Evolutionary conservation across 768 basidiomycete genomes (phyloP), one percentile per base, ranked within the genome.

Genomic region (Pluteus cervinus): DNA sequence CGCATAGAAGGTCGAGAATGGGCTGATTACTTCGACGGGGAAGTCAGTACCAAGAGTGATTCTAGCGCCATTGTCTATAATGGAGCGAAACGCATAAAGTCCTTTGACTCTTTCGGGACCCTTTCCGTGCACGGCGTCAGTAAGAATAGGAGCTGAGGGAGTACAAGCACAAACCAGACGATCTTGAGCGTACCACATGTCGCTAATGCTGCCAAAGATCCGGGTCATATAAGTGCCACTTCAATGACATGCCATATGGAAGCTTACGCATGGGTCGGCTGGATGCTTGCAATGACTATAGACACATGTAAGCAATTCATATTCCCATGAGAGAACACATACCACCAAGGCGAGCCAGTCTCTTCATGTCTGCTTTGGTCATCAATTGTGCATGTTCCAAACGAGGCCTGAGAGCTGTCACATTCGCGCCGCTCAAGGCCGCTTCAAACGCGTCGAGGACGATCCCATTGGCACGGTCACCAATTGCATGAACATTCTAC

Each of bases 321-420:
- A 39, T 14, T 17, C 26, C 11, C 4, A 15, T 29, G 17, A 23
- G 40, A 23, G 15, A 16, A 43, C 8, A 44, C 75, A 47, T 50
- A 87, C 90, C 81, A 40, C 89, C 91, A 6, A 93, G 74, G 44
- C 67, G 74, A 14, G 83, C 89, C 11, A 92, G 68, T 11, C 89
- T 75, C 18, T 60, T 60, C 67, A 94, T 79, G 54, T 94, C 92
- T 2, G 62, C 65, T n/a, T 69, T 63, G 2, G 75, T 79, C 58
- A 94, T 70, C 50, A 96, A 80, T 57, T 96, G 91, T 6, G 88
- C 89, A 58, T 97, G 92, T 56, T 97, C 92, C 9, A 94, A 70
- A 17, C 92, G 76, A 32, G 88, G 82, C 28, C 90, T 68, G 31
- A 79, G 60, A 17, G 79, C 76, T 18, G 74, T 69, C 7, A 84